phyloP scores from a whole-genome alignment of 208 protist species.

The Perkinsela sp. region DNA sequence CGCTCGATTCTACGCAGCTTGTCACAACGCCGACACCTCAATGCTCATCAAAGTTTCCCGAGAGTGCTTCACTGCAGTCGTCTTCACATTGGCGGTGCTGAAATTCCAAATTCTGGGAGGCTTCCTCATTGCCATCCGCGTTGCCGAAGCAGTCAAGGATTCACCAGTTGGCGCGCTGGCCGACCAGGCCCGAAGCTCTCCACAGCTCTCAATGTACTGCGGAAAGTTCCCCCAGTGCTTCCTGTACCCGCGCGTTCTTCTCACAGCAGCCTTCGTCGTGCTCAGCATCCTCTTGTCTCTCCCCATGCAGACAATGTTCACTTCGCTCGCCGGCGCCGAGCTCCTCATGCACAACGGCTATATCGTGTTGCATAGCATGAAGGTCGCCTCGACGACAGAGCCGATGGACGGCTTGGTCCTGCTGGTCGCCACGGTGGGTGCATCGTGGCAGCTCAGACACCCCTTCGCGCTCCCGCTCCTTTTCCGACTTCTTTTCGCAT shows the following conservation, averaged over 20 bases:
- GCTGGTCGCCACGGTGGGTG: neutral
- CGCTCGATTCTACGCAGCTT: neutral
- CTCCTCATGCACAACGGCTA: neutral
- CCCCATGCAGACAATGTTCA: neutral
- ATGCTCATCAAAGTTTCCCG: neutral
- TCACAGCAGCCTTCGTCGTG: neutral
- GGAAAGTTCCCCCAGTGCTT: neutral
- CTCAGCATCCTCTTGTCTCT: neutral
- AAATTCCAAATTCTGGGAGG: neutral
- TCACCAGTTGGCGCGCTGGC: neutral
- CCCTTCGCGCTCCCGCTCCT: neutral
- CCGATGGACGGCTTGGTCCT: neutral
- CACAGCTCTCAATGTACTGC: neutral
- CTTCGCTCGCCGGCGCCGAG: neutral
- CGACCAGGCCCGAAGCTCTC: neutral
- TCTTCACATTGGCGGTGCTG: neutral
- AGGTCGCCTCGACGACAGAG: neutral
- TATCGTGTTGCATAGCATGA: neutral
- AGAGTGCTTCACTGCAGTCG: neutral
- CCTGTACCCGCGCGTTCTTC: neutral
- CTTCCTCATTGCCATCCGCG: neutral
- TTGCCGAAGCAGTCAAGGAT: neutral
- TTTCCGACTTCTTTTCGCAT: neutral
- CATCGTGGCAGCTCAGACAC: neutral
- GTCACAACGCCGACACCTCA: neutral